phyloP scores from a whole-genome alignment of 345 rosid species.

The Lenwebbia sp. region DNA sequence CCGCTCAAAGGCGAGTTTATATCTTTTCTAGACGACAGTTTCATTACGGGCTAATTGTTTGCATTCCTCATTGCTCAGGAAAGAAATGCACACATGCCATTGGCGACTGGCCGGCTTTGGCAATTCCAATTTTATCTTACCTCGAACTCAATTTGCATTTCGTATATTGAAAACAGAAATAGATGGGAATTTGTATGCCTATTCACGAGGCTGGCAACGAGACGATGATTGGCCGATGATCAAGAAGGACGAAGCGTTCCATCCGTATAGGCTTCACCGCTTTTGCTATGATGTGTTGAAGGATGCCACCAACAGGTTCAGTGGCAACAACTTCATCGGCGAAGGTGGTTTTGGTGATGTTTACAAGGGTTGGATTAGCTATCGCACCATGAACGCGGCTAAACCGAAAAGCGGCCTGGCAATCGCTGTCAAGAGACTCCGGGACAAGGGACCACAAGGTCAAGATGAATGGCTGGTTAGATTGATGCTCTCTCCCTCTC shows the following conservation, averaged over 20 bases:
- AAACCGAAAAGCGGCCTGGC: conserved; percentile 7
- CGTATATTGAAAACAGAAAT: background rate
- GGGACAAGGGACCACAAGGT: conserved; percentile 23
- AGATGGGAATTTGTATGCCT: background rate
- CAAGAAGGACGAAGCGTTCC: background rate
- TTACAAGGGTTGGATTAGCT: conserved; percentile 30
- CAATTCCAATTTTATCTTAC: background rate
- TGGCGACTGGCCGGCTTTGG: background rate
- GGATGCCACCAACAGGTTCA: conserved; percentile 30
- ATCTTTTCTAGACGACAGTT: background rate
- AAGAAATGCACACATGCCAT: background rate
- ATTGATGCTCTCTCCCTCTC: background rate
- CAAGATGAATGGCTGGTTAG: conserved; percentile 38
- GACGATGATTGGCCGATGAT: background rate
- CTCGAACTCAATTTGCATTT: background rate
- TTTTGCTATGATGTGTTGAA: conserved; percentile 7
- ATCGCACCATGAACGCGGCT: conserved; percentile 4
- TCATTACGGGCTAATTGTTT: background rate
- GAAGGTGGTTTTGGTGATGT: conserved; percentile 49
- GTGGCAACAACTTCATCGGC: conserved; percentile 16
- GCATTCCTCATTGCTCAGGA: background rate
- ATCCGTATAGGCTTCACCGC: conserved; percentile 6
- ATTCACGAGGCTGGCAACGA: background rate
- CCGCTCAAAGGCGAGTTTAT: background rate
- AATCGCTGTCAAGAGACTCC: conserved; percentile 37